A percentile compares a stretch with the other conserved stretches of the same genome.
Conservation (phyloP, 73 alveolate species). For the Tetrahymena thermophila region DNA sequence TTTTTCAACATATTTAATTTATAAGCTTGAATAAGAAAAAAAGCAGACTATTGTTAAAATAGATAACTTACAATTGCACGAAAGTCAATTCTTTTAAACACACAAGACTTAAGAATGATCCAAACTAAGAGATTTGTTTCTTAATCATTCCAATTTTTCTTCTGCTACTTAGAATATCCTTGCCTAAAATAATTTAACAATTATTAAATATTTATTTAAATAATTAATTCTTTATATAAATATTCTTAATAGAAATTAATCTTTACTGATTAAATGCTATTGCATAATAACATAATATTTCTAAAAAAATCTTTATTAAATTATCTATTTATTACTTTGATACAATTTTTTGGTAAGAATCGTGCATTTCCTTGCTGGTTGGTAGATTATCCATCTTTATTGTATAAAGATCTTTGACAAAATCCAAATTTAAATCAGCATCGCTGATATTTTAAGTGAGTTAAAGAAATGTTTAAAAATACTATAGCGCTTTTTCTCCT, state of each 20-base stretch:
- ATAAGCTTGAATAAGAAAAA: background rate
- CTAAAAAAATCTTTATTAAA: too few relatives aligned
- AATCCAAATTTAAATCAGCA: background rate
- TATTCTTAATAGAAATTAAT: background rate
- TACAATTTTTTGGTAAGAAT: background rate
- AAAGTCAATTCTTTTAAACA: background rate
- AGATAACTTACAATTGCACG: background rate
- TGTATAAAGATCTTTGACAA: background rate
- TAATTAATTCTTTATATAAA: too few relatives aligned
- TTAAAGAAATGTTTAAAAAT: background rate
- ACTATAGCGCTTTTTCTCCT: background rate
- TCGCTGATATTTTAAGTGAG: background rate
- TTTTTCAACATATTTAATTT: background rate
- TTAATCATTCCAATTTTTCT: constrained; percentile 41
- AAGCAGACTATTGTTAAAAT: background rate
- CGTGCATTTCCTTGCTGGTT: background rate
- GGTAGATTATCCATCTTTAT: background rate
- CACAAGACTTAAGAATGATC: constrained; percentile 23
- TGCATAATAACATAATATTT: too few relatives aligned
- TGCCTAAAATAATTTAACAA: background rate
- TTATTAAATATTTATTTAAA: background rate
- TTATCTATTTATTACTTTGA: background rate
- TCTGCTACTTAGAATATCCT: background rate
- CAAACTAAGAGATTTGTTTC: constrained; percentile 29
- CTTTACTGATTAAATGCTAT: background rate